Conservation (phyloP, 306 rosid genomes). For the Ammopiptanthus mongolicus region DNA sequence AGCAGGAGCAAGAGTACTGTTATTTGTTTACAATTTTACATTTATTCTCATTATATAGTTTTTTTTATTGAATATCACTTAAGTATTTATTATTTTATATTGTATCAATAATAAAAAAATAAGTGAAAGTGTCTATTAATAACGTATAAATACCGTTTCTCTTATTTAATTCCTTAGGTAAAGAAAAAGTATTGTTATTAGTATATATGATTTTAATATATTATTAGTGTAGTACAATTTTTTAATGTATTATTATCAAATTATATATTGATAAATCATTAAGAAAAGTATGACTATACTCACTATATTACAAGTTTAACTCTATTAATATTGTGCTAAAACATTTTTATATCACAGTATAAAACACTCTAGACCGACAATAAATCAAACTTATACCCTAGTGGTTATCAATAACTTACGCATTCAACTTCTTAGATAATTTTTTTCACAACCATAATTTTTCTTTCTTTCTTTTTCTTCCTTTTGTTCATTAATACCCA, state of each 20-base stretch:
- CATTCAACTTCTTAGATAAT: too few relatives aligned
- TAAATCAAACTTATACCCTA: too few relatives aligned
- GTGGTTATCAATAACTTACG: too few relatives aligned
- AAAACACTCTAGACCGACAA: too few relatives aligned
- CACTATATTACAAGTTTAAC: neutral
- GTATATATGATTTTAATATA: neutral
- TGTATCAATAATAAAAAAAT: neutral
- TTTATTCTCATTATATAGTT: too few relatives aligned
- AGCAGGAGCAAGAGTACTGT: neutral
- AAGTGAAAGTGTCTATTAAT: neutral
- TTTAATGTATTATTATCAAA: too few relatives aligned
- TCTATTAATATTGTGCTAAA: neutral
- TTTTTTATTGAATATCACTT: neutral
- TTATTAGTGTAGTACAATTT: too few relatives aligned
- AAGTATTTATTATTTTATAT: neutral
- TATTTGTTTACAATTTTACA: neutral
- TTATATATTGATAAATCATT: too few relatives aligned
- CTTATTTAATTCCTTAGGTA: neutral
- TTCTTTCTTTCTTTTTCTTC: too few relatives aligned
- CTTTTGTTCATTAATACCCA: too few relatives aligned
- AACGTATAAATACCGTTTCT: neutral
- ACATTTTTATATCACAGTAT: too few relatives aligned
- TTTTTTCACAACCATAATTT: too few relatives aligned
- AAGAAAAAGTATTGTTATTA: neutral
- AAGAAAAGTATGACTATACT: neutral